These are phyloP conservation scores for Setaria italica DNA, from an alignment of 202 grass and related monocot genomes.

Conservation along the genomic window DNA sequence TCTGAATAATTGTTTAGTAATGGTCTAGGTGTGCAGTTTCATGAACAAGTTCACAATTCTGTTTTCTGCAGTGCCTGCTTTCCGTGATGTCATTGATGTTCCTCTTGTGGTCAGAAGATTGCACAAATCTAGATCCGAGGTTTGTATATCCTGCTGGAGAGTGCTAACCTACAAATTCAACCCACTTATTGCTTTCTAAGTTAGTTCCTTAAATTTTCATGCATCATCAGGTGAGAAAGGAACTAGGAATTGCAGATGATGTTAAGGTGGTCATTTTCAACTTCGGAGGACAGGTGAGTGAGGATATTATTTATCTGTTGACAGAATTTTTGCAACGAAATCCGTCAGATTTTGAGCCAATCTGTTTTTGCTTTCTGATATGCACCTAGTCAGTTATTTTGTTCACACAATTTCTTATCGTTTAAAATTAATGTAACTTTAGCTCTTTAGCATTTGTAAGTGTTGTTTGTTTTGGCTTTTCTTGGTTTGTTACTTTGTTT, in stretches of 20 bases:
- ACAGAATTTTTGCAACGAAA: too few relatives aligned
- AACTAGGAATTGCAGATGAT: conserved; percentile 86
- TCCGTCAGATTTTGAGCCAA: too few relatives aligned
- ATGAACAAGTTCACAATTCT: conserved; percentile 31
- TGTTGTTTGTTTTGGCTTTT: too few relatives aligned
- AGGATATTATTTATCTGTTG: background rate
- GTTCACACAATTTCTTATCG: too few relatives aligned
- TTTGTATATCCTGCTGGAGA: conserved; percentile 36
- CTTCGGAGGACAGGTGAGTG: conserved; percentile 89
- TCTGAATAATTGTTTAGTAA: conserved; percentile 31
- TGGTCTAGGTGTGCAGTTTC: conserved; percentile 3
- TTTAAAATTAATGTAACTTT: too few relatives aligned
- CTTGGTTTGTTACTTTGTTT: too few relatives aligned
- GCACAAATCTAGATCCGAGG: conserved; percentile 86
- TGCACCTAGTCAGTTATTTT: too few relatives aligned
- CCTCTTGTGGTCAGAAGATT: conserved; percentile 89
- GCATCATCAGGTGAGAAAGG: conserved; percentile 71
- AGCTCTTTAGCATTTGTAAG: too few relatives aligned
- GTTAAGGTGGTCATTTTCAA: conserved; percentile 98
- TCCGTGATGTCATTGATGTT: conserved; percentile 93
- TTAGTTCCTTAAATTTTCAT: conserved; percentile 39
- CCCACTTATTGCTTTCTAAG: conserved; percentile 22
- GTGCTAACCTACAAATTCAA: conserved; percentile 18
- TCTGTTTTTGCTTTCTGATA: too few relatives aligned
- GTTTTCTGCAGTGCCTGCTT: conserved; percentile 83